phyloP scores from a whole-genome alignment of 208 protist genomes.

The Entamoeba dispar region DNA sequence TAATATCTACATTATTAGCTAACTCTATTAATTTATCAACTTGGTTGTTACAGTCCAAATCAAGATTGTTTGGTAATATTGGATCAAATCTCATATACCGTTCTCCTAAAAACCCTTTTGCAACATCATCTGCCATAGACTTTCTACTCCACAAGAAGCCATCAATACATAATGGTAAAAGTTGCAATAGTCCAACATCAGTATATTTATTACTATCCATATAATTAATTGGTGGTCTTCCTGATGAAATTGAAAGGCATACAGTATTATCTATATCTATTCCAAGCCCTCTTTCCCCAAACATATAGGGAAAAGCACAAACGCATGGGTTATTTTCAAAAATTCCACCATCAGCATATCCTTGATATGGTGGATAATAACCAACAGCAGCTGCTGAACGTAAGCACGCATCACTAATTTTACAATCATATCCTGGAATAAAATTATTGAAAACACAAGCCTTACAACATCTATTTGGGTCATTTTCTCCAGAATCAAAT shows the following conservation, averaged over 20 bases:
- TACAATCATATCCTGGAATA: neutral
- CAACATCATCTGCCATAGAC: neutral
- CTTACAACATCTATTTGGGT: neutral
- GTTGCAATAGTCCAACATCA: neutral
- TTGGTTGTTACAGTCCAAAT: neutral
- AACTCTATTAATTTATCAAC: neutral
- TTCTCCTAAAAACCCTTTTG: neutral
- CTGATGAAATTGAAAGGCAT: neutral
- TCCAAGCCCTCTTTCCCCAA: neutral
- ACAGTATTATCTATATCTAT: neutral
- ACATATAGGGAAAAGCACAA: neutral
- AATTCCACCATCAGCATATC: neutral
- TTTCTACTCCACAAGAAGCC: neutral
- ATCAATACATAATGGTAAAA: neutral
- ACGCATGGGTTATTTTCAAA: neutral
- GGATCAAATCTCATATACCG: neutral
- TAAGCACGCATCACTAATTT: neutral
- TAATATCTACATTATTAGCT: neutral
- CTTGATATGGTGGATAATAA: neutral
- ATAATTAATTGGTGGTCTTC: neutral
- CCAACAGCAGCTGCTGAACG: neutral
- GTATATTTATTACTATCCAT: neutral
- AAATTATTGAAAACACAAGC: neutral
- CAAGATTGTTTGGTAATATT: neutral
- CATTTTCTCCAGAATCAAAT: neutral